phyloP scores from a whole-genome alignment of 2,329 filamentous ascomycete species.

The Clathrospora elynae region DNA sequence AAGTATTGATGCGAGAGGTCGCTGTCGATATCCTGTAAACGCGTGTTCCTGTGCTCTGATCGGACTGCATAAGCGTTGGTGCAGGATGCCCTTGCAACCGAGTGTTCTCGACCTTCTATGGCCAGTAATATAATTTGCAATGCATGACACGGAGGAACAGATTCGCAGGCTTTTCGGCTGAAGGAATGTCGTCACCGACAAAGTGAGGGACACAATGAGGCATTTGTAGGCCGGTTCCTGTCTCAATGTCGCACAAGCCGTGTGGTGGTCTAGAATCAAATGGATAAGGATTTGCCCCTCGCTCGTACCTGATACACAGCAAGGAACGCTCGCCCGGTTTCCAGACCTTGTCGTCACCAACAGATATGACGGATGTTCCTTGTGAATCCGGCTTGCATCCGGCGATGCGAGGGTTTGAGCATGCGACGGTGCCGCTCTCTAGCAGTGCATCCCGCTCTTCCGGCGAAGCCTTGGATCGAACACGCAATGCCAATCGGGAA shows the following conservation, averaged over 20 bases:
- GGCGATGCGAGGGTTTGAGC: constrained; percentile 35
- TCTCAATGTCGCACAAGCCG: constrained; percentile 21
- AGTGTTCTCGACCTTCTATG: constrained; percentile 24
- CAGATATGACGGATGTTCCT: constrained; percentile 40
- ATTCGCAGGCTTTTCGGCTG: constrained; percentile 14
- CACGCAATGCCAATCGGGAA: constrained; percentile 38
- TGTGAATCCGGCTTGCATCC: constrained; percentile 29
- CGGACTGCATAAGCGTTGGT: constrained; percentile 17
- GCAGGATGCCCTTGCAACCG: constrained; percentile 17
- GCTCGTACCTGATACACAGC: constrained; percentile 19
- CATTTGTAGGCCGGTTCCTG: constrained; percentile 13
- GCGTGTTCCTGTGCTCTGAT: constrained; percentile 23
- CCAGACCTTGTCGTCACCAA: constrained; percentile 29
- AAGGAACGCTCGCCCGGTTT: constrained; percentile 20
- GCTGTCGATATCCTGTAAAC: constrained; percentile 10
- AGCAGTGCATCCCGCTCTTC: constrained; percentile 42
- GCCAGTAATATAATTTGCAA: constrained; percentile 16
- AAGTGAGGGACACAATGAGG: constrained; percentile 14
- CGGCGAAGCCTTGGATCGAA: constrained; percentile 31
- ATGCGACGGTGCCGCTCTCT: constrained; percentile 39
- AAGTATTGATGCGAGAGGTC: constrained; percentile 5
- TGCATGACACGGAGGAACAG: constrained; percentile 25
- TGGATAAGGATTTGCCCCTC: constrained; percentile 12
- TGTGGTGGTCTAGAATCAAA: constrained; percentile 11
- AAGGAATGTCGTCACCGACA: constrained; percentile 25